phyloP scores from a whole-genome alignment of 1,284 basidiomycete species.

The Sporisorium graminicola region DNA sequence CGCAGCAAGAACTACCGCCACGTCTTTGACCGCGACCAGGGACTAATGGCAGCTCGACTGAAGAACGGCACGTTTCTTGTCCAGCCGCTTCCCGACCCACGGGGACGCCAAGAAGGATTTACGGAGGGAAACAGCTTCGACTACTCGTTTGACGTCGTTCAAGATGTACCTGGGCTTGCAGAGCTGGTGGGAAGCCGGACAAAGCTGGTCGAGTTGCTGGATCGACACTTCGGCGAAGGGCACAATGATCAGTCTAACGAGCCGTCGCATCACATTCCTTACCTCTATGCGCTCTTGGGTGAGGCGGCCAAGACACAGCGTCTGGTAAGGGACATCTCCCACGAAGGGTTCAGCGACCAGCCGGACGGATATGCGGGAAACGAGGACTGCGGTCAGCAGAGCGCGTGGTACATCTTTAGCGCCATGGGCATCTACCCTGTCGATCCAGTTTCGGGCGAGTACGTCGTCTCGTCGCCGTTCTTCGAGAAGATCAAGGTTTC shows the following conservation, averaged over 20 bases:
- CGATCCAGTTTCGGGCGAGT: conserved; percentile 71
- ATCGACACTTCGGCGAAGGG: conserved; percentile 82
- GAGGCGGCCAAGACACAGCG: conserved; percentile 79
- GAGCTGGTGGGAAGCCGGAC: conserved; percentile 77
- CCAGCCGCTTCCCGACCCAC: conserved; percentile 69
- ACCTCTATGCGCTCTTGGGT: conserved; percentile 80
- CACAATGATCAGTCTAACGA: conserved; percentile 88
- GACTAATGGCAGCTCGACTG: conserved; percentile 84
- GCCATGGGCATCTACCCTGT: conserved; percentile 89
- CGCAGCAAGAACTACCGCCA: conserved; percentile 75
- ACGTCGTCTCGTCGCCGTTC: conserved; percentile 81
- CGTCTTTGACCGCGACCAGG: conserved; percentile 80
- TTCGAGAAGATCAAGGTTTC: conserved; percentile 77
- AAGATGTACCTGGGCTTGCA: conserved; percentile 77
- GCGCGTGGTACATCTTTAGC: conserved; percentile 83
- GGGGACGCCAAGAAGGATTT: conserved; percentile 81
- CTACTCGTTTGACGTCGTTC: conserved; percentile 58
- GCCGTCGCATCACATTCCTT: conserved; percentile 84
- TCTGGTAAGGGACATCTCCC: conserved; percentile 78
- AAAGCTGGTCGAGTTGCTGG: conserved; percentile 78
- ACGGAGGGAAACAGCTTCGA: conserved; percentile 80
- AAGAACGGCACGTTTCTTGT: conserved; percentile 73
- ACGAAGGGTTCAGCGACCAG: conserved; percentile 77
- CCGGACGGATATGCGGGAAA: conserved; percentile 81
- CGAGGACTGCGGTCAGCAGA: conserved; percentile 90